Evolutionary conservation across 1,139 yeast genomes (phyloP).

Genomic region (Pichia sp.): DNA sequence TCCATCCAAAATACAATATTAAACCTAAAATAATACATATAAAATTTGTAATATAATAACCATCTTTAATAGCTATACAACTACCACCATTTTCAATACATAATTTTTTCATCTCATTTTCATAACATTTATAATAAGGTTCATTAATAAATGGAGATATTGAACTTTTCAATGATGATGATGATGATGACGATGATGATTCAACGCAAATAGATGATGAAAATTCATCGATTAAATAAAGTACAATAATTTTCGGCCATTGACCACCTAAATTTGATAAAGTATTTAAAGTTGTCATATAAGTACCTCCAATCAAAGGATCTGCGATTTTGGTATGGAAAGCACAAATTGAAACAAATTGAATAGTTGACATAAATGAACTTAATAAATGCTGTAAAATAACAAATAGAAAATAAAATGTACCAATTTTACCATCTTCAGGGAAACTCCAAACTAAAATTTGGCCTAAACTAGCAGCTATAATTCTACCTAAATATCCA

Average conservation of each 20-base stretch:
- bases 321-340: conserved; percentile 95
- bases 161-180: conserved; percentile 1
- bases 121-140: conserved; percentile 35
- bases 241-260: conserved; percentile 84
- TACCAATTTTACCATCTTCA: conserved; percentile 39
- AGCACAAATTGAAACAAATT: conserved; percentile 89
- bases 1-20: conserved; percentile 59
- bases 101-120: conserved; percentile 37
- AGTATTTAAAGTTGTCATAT: conserved; percentile 93
- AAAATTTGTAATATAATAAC: conserved; percentile 73
- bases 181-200: conserved; percentile 12
- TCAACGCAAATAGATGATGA: conserved; percentile 57
- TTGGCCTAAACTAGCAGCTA: conserved; percentile 74
- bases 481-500: conserved; percentile 80
- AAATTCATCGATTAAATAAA: conserved; percentile 71
- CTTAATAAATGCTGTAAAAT: conserved; percentile 78
- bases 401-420: conserved; percentile 57
- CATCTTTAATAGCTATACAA: conserved; percentile 58
- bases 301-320: conserved; percentile 93
- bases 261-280: conserved; percentile 92
- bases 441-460: conserved; percentile 72
- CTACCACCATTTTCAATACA: conserved; percentile 53
- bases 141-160: conserved; percentile 28
- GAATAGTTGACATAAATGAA: conserved; percentile 90
- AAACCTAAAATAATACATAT: conserved; percentile 67